phyloP scores from a whole-genome alignment of 202 grass and related monocot species.

The Brachypodium distachyon region DNA sequence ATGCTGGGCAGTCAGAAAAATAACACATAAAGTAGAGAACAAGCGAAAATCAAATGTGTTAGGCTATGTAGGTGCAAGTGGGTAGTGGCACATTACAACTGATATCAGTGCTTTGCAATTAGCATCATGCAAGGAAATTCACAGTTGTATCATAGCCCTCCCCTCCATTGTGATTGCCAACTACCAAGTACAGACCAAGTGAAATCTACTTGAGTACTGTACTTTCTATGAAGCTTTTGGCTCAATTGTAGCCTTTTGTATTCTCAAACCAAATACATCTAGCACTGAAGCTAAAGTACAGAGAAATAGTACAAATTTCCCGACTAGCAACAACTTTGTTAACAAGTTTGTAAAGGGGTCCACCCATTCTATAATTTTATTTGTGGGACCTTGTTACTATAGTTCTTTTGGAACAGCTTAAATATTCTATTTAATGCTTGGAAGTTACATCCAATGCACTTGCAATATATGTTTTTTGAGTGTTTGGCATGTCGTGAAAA shows the following conservation, averaged over 20 bases:
- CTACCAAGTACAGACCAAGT: no score
- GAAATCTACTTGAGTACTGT: not conserved
- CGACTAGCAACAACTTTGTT: not conserved
- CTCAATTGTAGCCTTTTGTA: not conserved
- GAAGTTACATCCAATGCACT: conserved; percentile 2
- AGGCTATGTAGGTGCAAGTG: not conserved
- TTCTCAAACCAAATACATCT: not conserved
- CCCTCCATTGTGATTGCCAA: not conserved
- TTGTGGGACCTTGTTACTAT: not conserved
- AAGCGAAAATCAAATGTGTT: not conserved
- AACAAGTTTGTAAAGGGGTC: not conserved
- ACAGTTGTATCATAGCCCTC: not conserved
- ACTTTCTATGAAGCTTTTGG: not conserved
- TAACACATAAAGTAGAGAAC: not conserved
- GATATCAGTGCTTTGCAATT: not conserved
- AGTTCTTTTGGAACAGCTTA: not conserved
- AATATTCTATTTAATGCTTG: not conserved
- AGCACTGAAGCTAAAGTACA: not conserved
- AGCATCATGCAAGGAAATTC: not conserved
- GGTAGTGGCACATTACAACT: not conserved
- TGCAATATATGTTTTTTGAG: conserved; percentile 22
- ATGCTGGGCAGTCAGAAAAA: not conserved
- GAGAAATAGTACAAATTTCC: not conserved
- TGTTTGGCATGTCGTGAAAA: conserved; percentile 16
- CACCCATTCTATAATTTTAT: not conserved